phyloP scores from a whole-genome alignment of 345 rosid genomes.

The Combretum micranthum region DNA sequence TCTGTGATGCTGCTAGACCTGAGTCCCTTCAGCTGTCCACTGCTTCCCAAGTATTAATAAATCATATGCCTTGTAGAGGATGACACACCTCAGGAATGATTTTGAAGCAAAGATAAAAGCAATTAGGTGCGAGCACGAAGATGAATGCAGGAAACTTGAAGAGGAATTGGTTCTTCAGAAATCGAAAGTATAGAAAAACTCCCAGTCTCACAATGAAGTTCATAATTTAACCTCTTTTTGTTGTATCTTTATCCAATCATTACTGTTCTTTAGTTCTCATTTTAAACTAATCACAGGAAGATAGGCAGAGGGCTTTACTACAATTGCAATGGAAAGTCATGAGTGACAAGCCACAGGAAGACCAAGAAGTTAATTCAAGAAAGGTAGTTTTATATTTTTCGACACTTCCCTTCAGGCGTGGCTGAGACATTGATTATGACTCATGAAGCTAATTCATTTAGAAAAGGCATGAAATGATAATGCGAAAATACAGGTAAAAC shows the following conservation, averaged over 20 bases:
- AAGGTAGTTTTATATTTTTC: conserved; percentile 30
- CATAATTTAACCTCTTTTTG: conserved; percentile 1
- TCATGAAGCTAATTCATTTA: too few relatives aligned
- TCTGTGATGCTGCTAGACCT: background rate
- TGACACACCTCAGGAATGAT: conserved; percentile 46
- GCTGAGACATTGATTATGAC: too few relatives aligned
- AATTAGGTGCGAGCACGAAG: conserved; percentile 58
- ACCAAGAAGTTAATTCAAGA: conserved; percentile 67
- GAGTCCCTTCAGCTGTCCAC: background rate
- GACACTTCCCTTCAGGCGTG: too few relatives aligned
- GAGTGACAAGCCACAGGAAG: conserved; percentile 72
- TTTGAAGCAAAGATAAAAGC: conserved; percentile 74
- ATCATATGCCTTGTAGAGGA: conserved; percentile 33
- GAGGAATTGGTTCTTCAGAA: conserved; percentile 70
- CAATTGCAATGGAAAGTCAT: conserved; percentile 92
- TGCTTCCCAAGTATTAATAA: conserved; percentile 5
- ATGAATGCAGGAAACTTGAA: conserved; percentile 59
- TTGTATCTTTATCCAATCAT: conserved; percentile 5
- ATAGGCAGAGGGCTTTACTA: conserved; percentile 75
- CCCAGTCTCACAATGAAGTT: conserved; percentile 10
- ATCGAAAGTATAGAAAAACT: conserved; percentile 41
- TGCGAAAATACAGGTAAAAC: too few relatives aligned
- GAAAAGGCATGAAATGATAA: too few relatives aligned
- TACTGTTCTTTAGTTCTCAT: too few relatives aligned
- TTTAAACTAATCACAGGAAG: conserved; percentile 39